Conservation (phyloP, 345 rosid species). For the Eucalyptus paniculata region DNA sequence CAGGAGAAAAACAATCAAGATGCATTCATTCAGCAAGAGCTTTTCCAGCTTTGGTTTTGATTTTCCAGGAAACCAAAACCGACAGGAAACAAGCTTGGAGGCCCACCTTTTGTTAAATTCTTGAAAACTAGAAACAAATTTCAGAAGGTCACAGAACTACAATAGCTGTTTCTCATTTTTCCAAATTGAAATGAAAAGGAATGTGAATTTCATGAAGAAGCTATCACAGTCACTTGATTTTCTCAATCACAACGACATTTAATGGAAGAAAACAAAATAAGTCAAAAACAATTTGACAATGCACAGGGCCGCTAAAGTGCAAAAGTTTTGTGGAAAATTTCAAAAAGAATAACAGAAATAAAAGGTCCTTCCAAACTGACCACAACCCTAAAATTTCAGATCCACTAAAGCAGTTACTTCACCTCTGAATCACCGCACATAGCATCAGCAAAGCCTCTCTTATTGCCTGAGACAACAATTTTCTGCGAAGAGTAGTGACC, state of each 20-base stretch:
- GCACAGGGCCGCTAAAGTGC: background rate
- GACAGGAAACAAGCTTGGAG: background rate
- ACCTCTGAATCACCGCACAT: conserved; percentile 51
- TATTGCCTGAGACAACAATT: conserved; percentile 40
- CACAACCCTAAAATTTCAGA: background rate
- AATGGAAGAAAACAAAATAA: background rate
- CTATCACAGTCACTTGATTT: background rate
- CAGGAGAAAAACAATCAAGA: background rate
- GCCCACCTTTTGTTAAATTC: background rate
- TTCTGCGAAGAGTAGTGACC: conserved; percentile 20
- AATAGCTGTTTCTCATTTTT: background rate
- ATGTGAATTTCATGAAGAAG: background rate
- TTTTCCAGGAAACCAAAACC: background rate
- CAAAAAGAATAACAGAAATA: background rate
- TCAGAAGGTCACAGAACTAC: background rate
- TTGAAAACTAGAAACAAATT: background rate
- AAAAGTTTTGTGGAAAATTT: background rate
- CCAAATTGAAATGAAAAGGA: background rate
- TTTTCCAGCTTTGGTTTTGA: background rate
- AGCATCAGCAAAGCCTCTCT: conserved; percentile 62
- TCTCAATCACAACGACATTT: background rate
- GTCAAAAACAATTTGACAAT: background rate
- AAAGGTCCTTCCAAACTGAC: background rate
- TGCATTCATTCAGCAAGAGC: background rate
- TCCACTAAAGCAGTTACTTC: background rate